Conservation (phyloP, 2,329 filamentous ascomycete species). For the Colletotrichum tamarilloi region DNA sequence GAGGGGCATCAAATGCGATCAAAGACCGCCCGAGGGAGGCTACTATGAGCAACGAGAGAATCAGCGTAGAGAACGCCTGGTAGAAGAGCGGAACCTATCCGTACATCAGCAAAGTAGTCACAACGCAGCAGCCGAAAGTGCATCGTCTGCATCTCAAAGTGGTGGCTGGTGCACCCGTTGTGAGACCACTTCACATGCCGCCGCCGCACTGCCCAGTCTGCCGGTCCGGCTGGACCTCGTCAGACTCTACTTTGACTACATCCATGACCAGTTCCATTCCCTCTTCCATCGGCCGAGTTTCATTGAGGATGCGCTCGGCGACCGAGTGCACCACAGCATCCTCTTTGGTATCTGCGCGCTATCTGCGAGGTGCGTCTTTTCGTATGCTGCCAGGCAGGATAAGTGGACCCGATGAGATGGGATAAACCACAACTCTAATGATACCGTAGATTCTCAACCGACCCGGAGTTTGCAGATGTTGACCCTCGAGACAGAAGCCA, state of each 20-base stretch:
- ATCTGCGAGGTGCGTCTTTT: conserved; percentile 37
- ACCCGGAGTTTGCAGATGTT: conserved; percentile 35
- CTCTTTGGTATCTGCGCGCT: conserved; percentile 42
- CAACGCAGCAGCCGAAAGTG: neutral
- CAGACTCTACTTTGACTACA: conserved; percentile 47
- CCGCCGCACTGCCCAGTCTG: conserved; percentile 33
- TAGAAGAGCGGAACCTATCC: neutral
- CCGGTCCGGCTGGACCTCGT: conserved; percentile 40
- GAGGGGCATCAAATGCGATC: conserved; percentile 59
- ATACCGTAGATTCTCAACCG: conserved; percentile 39
- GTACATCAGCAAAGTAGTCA: neutral
- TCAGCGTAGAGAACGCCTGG: conserved; percentile 15
- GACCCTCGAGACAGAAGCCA: conserved; percentile 39
- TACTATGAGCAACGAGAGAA: conserved; percentile 36
- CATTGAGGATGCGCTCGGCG: conserved; percentile 39
- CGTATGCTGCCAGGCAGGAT: neutral
- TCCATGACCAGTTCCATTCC: conserved; percentile 49
- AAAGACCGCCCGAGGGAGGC: conserved; percentile 41
- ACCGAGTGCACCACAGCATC: conserved; percentile 38
- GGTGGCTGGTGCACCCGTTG: conserved; percentile 24
- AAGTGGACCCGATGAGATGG: neutral
- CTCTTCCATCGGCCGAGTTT: conserved; percentile 46
- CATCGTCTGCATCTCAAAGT: conserved; percentile 14
- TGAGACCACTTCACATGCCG: conserved; percentile 18
- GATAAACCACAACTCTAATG: neutral